Base-by-base conservation (phyloP, 805 yeast species). In the Spathaspora boniae region DNA sequence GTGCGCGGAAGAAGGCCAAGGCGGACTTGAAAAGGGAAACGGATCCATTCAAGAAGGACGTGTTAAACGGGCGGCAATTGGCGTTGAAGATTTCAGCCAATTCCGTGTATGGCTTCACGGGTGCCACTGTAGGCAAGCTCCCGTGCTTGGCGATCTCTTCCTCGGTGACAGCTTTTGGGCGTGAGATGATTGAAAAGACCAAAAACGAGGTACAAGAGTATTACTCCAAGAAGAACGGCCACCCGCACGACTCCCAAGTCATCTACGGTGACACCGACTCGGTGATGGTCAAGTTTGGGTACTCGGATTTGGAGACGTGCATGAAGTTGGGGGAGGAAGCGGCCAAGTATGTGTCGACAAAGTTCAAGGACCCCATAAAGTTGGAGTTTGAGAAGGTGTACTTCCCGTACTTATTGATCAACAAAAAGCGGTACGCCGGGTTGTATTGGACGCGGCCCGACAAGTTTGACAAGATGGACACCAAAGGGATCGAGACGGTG, bases 261-360 rank as follows among this genome's bases (percentile, higher is more conserved):
- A 82, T 93, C 26, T 93, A 93, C 56, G 99, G 99, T 70, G 99
- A 93, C 61, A 93, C 99, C 0, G 99, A 93, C 73, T 94, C 98
- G 6, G 99, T 93, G 12, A 94, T 93, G 98, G 96, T 93, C 29
- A 89, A 87, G 54, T 93, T 93, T 65, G 99, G 99, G 2, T 77
- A 80, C 21, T 66, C 69, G 7, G 95, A 87, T 52, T 58, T 91
- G 43, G 80, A 71, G 37, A 83, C 83, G 20, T 86, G 96, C 46
- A 94, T 93, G 98, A 71, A 74, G 36, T 55, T 88, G 37, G 99
- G 98, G 5, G 84, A 88, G 49, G 95, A 91, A 51, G 98, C 98
- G 0, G 99, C 99, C 0, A 84, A 69, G 6, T 78, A 60, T 42
- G 98, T 93, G 2, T 88, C 98, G 0, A 72, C 79, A 1, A 68